phyloP scores from a whole-genome alignment of 768 basidiomycete genomes.

The Panellus pusillus region DNA sequence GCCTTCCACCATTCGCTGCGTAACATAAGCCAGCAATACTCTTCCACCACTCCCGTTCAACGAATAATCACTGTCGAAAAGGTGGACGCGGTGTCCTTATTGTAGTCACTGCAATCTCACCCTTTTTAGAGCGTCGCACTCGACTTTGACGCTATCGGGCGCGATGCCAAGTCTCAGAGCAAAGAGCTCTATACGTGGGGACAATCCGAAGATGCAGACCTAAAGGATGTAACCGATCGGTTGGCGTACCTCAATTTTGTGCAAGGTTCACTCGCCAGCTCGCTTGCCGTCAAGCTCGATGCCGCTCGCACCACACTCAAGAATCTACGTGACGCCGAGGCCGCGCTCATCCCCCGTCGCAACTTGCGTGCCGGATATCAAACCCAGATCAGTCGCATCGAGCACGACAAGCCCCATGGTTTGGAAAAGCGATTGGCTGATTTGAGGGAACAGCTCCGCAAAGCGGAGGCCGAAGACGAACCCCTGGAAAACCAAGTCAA shows the following conservation, averaged over 20 bases:
- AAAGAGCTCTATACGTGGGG: slow-evolving; percentile 89
- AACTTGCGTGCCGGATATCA: slow-evolving; percentile 58
- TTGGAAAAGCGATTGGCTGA: slow-evolving; percentile 70
- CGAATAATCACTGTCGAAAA: slow-evolving; percentile 79
- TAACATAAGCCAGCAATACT: slow-evolving; percentile 72
- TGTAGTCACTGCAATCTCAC: too few relatives aligned
- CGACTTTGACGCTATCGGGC: slow-evolving; percentile 65
- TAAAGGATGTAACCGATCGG: slow-evolving; percentile 83
- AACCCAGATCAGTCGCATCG: slow-evolving; percentile 61
- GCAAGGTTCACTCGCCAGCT: slow-evolving; percentile 58
- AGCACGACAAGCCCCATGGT: slow-evolving; percentile 64
- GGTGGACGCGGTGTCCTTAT: slow-evolving; percentile 25
- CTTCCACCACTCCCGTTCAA: slow-evolving; percentile 67
- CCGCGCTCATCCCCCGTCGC: slow-evolving; percentile 54
- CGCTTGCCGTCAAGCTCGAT: slow-evolving; percentile 64
- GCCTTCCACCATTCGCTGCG: slow-evolving; percentile 73
- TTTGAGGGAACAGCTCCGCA: slow-evolving; percentile 66
- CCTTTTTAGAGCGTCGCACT: slow-evolving; percentile 51
- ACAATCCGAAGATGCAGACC: slow-evolving; percentile 64
- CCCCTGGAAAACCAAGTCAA: slow-evolving; percentile 69
- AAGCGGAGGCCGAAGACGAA: slow-evolving; percentile 63
- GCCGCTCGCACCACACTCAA: slow-evolving; percentile 67
- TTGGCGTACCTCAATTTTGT: slow-evolving; percentile 78
- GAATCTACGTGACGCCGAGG: slow-evolving; percentile 69
- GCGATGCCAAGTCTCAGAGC: slow-evolving; percentile 70